These are phyloP conservation scores for Penicillium capsulatum DNA, from an alignment of 2,329 filamentous ascomycete genomes.

Conservation along the genomic window DNA sequence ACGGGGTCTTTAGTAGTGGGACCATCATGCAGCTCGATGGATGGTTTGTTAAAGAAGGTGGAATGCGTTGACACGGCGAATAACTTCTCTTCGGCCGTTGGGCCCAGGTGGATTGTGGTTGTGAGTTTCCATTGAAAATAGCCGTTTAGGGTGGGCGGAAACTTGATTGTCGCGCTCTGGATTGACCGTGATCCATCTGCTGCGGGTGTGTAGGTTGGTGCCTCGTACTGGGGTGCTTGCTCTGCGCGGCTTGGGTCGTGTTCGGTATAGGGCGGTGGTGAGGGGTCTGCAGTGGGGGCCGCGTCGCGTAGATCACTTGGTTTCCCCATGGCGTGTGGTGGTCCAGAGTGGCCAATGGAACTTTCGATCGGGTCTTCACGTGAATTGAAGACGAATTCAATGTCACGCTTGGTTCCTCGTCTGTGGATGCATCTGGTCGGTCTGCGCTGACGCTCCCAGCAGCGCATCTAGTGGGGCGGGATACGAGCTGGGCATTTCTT, in stretches of 20 bases:
- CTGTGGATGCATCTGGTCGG: too few species aligned
- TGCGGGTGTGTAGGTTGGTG: background rate
- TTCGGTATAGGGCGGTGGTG: conserved; percentile 7
- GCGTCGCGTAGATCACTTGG: background rate
- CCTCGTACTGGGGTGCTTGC: background rate
- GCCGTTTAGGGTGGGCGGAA: conserved; percentile 12
- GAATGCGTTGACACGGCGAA: conserved; percentile 7
- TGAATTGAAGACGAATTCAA: too few species aligned
- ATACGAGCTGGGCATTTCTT: too few species aligned
- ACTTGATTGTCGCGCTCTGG: conserved; percentile 8
- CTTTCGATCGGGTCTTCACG: too few species aligned
- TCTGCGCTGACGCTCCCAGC: too few species aligned
- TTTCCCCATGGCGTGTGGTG: background rate
- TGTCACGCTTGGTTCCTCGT: too few species aligned
- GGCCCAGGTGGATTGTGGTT: conserved; percentile 13
- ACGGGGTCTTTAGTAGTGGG: conserved; percentile 8
- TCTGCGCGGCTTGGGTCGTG: background rate
- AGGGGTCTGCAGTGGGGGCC: background rate
- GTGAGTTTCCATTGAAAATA: conserved; percentile 14
- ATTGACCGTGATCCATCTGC: background rate
- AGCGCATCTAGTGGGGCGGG: too few species aligned
- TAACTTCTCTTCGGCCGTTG: conserved; percentile 10
- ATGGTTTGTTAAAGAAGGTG: conserved; percentile 9
- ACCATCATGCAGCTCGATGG: conserved; percentile 9
- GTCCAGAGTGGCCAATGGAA: too few species aligned